Evolutionary conservation across 768 basidiomycete species (phyloP).

Genomic region (Trametes elegans): DNA sequence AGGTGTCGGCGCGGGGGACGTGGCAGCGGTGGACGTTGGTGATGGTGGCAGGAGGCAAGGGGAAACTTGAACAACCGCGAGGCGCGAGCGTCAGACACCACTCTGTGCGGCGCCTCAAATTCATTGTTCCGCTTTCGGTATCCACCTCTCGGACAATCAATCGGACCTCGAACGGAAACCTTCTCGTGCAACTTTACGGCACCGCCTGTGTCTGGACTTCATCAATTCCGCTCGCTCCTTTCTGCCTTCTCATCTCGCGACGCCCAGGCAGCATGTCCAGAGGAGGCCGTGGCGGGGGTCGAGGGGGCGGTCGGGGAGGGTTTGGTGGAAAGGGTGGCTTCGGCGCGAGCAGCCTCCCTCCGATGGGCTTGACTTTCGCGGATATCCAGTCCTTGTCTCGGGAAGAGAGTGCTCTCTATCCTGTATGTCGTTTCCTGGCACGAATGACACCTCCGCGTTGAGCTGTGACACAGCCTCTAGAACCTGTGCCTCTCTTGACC

Average conservation of each 20-base stretch:
- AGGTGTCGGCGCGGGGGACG: constrained; percentile 18
- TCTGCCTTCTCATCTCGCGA: neutral
- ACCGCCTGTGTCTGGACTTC: neutral
- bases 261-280: constrained; percentile 42
- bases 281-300: constrained; percentile 44
- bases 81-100: constrained; percentile 16
- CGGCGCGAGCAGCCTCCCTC: constrained; percentile 43
- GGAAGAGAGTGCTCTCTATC: constrained; percentile 77
- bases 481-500: constrained; percentile 63
- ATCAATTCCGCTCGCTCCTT: neutral
- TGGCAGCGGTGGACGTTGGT: constrained; percentile 23
- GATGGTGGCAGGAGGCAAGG: constrained; percentile 33
- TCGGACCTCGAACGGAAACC: constrained; percentile 23
- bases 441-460: constrained; percentile 3
- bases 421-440: constrained; percentile 47
- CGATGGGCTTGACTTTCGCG: constrained; percentile 79
- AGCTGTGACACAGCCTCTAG: constrained; percentile 55
- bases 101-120: constrained; percentile 42
- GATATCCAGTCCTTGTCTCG: constrained; percentile 76
- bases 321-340: constrained; percentile 50
- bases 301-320: constrained; percentile 61
- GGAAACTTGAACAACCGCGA: constrained; percentile 31
- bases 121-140: constrained; percentile 21
- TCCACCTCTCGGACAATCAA: constrained; percentile 3
- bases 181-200: constrained; percentile 13